These are phyloP conservation scores for Paecilomyces dactylethromorphus DNA, from an alignment of 2,329 filamentous ascomycete genomes.

Conservation along the genomic window DNA sequence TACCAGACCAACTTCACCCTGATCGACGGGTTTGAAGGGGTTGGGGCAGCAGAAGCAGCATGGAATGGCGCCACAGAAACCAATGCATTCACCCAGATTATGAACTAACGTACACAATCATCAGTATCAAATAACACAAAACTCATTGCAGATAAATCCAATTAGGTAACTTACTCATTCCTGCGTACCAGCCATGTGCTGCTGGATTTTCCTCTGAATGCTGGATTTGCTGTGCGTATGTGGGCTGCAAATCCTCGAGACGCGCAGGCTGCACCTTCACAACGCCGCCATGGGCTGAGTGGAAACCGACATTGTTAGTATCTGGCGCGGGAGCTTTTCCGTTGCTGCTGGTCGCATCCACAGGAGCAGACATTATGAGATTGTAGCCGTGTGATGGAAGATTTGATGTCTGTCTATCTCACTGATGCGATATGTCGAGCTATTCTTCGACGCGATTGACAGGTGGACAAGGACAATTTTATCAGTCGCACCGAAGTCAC, in stretches of 20 bases:
- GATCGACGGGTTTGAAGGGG: constrained; percentile 84
- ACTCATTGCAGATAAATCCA: neutral
- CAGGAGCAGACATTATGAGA: constrained; percentile 19
- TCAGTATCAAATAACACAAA: constrained; percentile 6
- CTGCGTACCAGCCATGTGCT: constrained; percentile 81
- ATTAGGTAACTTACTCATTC: constrained; percentile 59
- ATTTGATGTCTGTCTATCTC: neutral
- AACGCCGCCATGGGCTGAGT: constrained; percentile 41
- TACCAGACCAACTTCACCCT: constrained; percentile 91
- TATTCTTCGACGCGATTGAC: neutral
- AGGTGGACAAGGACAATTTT: neutral
- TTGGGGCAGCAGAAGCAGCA: constrained; percentile 92
- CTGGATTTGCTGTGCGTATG: constrained; percentile 61
- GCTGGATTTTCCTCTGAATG: constrained; percentile 60
- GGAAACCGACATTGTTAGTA: constrained; percentile 37
- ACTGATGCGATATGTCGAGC: neutral
- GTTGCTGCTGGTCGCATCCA: constrained; percentile 13
- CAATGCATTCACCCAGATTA: constrained; percentile 64
- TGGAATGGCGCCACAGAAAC: constrained; percentile 76
- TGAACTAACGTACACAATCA: constrained; percentile 49
- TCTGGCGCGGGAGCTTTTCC: constrained; percentile 27
- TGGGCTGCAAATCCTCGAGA: constrained; percentile 76
- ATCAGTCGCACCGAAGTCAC: neutral
- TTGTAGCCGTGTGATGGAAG: neutral
- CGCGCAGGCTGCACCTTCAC: constrained; percentile 74